Percentiles rank a stretch among this genome's conserved stretches.
Conservation (phyloP, 2,329 filamentous ascomycete genomes). For the Didymella sp. region DNA sequence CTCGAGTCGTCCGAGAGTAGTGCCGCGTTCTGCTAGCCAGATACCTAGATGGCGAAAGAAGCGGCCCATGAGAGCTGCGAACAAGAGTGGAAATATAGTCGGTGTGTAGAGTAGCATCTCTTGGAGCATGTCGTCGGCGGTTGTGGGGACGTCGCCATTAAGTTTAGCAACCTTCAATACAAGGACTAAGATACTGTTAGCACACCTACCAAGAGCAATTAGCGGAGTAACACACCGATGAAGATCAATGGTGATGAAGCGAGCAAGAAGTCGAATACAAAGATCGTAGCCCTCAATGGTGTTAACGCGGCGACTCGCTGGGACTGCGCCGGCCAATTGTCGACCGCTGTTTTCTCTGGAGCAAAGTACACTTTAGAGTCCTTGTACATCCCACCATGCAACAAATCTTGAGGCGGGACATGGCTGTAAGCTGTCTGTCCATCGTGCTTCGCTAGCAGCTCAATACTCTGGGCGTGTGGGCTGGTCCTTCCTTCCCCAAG, state of each 20-base stretch:
- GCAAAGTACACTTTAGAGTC: slow-evolving; percentile 11
- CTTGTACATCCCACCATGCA: slow-evolving; percentile 8
- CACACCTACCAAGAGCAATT: too few relatives aligned
- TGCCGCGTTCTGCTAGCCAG: slow-evolving; percentile 38
- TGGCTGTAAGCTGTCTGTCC: neutral
- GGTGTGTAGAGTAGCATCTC: slow-evolving; percentile 35
- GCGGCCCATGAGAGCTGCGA: slow-evolving; percentile 41
- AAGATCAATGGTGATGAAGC: slow-evolving; percentile 39
- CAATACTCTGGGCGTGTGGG: slow-evolving; percentile 2
- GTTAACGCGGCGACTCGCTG: slow-evolving; percentile 31
- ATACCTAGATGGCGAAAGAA: slow-evolving; percentile 38
- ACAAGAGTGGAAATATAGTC: slow-evolving; percentile 41
- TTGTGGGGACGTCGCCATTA: slow-evolving; percentile 25
- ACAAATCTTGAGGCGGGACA: slow-evolving; percentile 8
- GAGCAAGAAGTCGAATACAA: slow-evolving; percentile 34
- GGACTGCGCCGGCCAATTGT: slow-evolving; percentile 27
- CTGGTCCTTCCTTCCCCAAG: neutral
- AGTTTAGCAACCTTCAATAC: slow-evolving; percentile 33
- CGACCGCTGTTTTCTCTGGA: neutral
- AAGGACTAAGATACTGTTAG: too few relatives aligned
- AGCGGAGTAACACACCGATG: slow-evolving; percentile 29
- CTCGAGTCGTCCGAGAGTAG: slow-evolving; percentile 40
- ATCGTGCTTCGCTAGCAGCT: slow-evolving; percentile 2
- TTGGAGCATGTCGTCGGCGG: slow-evolving; percentile 24
- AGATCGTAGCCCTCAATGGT: slow-evolving; percentile 25